Conservation (phyloP, 345 rosid genomes). For the Euphorbia tirucalli region DNA sequence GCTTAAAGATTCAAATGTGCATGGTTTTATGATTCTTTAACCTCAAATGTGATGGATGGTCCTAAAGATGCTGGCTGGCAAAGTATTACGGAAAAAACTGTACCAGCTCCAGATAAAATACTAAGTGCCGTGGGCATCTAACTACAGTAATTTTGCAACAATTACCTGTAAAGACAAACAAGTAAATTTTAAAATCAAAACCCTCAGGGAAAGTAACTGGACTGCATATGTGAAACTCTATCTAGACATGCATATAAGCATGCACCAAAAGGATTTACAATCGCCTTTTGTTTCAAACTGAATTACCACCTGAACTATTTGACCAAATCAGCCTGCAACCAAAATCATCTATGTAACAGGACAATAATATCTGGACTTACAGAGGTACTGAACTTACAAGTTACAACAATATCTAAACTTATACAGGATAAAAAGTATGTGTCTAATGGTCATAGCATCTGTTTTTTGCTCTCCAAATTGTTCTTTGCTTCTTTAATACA, state of each 20-base stretch:
- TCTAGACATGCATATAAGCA: background rate
- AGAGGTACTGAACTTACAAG: no score
- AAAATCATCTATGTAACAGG: background rate
- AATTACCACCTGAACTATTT: background rate
- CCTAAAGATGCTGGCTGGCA: conserved; percentile 70
- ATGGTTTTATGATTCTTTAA: conserved; percentile 30
- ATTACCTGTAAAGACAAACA: conserved; percentile 53
- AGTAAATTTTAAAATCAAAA: background rate
- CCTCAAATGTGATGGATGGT: conserved; percentile 70
- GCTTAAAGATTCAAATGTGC: background rate
- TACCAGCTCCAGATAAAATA: conserved; percentile 87
- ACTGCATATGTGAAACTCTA: background rate
- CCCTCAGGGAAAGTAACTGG: background rate
- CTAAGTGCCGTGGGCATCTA: conserved; percentile 92
- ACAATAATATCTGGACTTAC: background rate
- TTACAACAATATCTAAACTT: no score
- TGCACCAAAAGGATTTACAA: background rate
- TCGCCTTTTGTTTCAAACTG: background rate
- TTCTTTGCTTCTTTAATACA: background rate
- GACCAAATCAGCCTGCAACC: background rate
- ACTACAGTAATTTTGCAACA: conserved; percentile 70
- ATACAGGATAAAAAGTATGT: no score
- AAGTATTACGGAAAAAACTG: conserved; percentile 79
- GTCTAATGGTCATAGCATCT: background rate
- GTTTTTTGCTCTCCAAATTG: background rate